Percentiles rank a stretch among this genome's conserved stretches.
phyloP scores from a whole-genome alignment of 192 early-diverging fungal species.

The Pilobolus umbonatus region DNA sequence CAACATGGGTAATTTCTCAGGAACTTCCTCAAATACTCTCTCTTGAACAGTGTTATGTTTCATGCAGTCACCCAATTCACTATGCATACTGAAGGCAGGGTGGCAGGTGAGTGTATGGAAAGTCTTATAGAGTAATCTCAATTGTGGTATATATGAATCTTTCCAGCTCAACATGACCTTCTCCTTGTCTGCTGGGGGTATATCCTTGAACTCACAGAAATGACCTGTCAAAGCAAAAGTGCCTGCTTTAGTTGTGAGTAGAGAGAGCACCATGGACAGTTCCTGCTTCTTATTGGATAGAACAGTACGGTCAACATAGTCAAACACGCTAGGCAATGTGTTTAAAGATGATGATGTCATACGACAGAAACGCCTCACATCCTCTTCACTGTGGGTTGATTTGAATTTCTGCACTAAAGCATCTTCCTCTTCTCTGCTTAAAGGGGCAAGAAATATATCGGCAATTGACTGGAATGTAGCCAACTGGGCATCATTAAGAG shows the following conservation, averaged over 20 bases:
- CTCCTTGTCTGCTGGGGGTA: constrained; percentile 28
- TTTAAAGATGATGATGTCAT: background rate
- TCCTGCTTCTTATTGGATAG: constrained; percentile 16
- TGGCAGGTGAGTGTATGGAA: constrained; percentile 22
- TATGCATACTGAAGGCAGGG: constrained; percentile 12
- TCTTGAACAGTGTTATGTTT: constrained; percentile 47
- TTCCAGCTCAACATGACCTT: constrained; percentile 26
- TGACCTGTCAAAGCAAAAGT: constrained; percentile 30
- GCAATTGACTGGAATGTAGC: constrained; percentile 42
- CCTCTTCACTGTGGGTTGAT: constrained; percentile 20
- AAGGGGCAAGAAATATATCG: constrained; percentile 44
- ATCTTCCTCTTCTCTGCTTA: constrained; percentile 33
- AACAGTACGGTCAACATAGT: constrained; percentile 1
- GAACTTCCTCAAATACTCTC: constrained; percentile 35
- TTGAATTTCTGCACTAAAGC: background rate
- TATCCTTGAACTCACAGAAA: constrained; percentile 26
- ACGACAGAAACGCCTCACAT: background rate
- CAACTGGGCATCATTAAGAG: constrained; percentile 28
- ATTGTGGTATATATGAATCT: constrained; percentile 16
- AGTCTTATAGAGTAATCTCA: constrained; percentile 30
- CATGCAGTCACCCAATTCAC: constrained; percentile 26
- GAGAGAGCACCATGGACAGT: constrained; percentile 15
- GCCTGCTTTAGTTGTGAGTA: constrained; percentile 31
- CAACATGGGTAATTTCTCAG: constrained; percentile 1
- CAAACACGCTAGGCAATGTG: background rate